These are phyloP conservation scores for Phytophthora idaei DNA, from an alignment of 352 stramenopile species.

Conservation along the genomic window DNA sequence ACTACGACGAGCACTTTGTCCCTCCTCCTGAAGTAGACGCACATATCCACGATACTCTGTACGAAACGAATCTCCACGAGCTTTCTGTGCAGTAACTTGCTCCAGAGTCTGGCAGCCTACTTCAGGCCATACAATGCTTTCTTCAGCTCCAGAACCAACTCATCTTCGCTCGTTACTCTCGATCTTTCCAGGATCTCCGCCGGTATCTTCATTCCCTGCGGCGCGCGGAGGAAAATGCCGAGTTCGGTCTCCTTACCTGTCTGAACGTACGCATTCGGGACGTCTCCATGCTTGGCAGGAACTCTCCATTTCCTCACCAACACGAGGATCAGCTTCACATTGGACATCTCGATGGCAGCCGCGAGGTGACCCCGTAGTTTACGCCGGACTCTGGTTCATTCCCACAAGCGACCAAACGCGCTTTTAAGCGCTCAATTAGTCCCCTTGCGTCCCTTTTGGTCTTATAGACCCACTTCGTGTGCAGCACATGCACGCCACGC, in stretches of 20 bases:
- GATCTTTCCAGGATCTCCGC: not conserved
- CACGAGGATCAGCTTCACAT: not conserved
- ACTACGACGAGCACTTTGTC: not conserved
- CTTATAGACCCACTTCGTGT: not conserved
- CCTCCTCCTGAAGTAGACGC: too few species aligned
- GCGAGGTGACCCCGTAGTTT: too few species aligned
- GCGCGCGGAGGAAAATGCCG: not conserved
- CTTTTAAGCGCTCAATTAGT: not conserved
- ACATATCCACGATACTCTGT: too few species aligned
- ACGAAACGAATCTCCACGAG: too few species aligned
- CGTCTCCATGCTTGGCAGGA: conserved; percentile 1
- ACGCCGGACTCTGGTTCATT: too few species aligned
- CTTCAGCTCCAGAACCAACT: too few species aligned
- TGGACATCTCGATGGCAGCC: not conserved
- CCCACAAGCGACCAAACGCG: not conserved
- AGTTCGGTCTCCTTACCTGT: not conserved
- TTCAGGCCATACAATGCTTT: too few species aligned
- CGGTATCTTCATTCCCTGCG: not conserved
- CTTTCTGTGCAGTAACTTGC: too few species aligned
- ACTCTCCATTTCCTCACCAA: not conserved
- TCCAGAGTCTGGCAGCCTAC: too few species aligned
- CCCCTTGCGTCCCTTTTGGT: not conserved
- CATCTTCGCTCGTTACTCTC: too few species aligned
- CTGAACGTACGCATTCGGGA: not conserved
- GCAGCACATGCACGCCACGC: not conserved